Evolutionary conservation across 495 filamentous ascomycete species (phyloP).

Genomic region (Neurospora sp.): DNA sequence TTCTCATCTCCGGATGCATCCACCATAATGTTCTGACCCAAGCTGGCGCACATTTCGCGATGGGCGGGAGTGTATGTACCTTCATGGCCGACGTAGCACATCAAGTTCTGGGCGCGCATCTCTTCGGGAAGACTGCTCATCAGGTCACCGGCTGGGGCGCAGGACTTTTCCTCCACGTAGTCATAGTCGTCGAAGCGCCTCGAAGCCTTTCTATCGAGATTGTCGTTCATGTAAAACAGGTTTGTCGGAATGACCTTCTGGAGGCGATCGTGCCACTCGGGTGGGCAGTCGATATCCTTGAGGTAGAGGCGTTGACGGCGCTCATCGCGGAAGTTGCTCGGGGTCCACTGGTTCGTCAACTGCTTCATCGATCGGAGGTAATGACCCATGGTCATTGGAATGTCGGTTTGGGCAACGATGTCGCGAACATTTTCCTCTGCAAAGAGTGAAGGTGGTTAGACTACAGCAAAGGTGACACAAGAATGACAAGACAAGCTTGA

Average conservation of each 20-base stretch:
- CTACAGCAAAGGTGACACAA: background rate
- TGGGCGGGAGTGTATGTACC: constrained; percentile 95
- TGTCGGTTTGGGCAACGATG: constrained; percentile 53
- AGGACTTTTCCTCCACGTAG: constrained; percentile 33
- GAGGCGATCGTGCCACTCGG: constrained; percentile 70
- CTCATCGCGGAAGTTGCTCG: constrained; percentile 55
- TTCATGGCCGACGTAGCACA: constrained; percentile 98
- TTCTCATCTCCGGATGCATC: constrained; percentile 68
- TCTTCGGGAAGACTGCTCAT: constrained; percentile 83
- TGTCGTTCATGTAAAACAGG: constrained; percentile 81
- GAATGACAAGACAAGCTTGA: background rate
- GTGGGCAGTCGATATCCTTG: constrained; percentile 91
- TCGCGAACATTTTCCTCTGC: constrained; percentile 60
- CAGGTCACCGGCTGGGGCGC: constrained; percentile 60
- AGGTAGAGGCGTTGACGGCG: constrained; percentile 77
- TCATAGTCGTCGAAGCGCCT: constrained; percentile 34
- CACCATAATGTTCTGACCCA: constrained; percentile 98
- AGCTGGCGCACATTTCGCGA: constrained; percentile 91
- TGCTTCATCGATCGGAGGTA: constrained; percentile 76
- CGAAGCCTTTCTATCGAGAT: constrained; percentile 38
- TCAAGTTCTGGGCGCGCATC: constrained; percentile 89
- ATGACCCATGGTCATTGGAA: constrained; percentile 73
- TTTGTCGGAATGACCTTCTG: constrained; percentile 62
- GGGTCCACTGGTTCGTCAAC: constrained; percentile 63
- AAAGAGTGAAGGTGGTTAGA: background rate